phyloP scores from a whole-genome alignment of 2,329 filamentous ascomycete genomes.

The Macroventuria anomochaeta region DNA sequence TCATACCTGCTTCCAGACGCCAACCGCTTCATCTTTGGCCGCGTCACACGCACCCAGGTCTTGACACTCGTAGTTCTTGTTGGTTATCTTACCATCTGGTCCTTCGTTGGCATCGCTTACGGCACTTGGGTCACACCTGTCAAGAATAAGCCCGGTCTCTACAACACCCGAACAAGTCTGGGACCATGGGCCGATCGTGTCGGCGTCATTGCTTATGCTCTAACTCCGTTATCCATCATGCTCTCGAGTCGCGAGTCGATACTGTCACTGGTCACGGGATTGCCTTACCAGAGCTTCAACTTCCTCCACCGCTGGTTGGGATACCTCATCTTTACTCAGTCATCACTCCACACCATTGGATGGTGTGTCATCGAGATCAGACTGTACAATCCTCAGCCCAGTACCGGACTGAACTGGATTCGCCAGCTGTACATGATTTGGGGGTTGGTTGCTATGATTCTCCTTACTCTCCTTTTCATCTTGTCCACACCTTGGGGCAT shows the following conservation, averaged over 20 bases:
- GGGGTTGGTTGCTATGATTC: conserved; percentile 71
- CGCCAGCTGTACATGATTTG: conserved; percentile 73
- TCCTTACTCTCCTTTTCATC: conserved; percentile 67
- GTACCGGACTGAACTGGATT: conserved; percentile 63
- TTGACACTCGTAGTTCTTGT: conserved; percentile 64
- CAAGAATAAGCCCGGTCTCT: conserved; percentile 58
- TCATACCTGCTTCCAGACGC: conserved; percentile 68
- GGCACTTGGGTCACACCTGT: conserved; percentile 74
- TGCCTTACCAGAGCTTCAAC: conserved; percentile 74
- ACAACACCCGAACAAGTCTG: conserved; percentile 70
- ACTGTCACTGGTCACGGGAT: conserved; percentile 71
- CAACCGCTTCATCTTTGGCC: conserved; percentile 65
- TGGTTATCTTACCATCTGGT: conserved; percentile 70
- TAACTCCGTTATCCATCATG: conserved; percentile 73
- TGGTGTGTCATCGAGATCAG: conserved; percentile 72
- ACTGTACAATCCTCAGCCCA: conserved; percentile 75
- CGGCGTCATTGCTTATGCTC: conserved; percentile 73
- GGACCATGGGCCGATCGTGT: conserved; percentile 73
- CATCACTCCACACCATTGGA: conserved; percentile 70
- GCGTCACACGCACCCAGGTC: conserved; percentile 72
- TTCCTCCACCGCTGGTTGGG: conserved; percentile 66
- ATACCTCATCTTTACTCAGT: conserved; percentile 73
- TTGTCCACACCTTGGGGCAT: conserved; percentile 68
- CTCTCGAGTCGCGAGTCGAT: conserved; percentile 73
- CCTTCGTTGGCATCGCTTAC: conserved; percentile 70